Percentiles rank a stretch among this genome's conserved stretches.
Conservation (phyloP, 345 rosid species). For the Linum usitatissimum region DNA sequence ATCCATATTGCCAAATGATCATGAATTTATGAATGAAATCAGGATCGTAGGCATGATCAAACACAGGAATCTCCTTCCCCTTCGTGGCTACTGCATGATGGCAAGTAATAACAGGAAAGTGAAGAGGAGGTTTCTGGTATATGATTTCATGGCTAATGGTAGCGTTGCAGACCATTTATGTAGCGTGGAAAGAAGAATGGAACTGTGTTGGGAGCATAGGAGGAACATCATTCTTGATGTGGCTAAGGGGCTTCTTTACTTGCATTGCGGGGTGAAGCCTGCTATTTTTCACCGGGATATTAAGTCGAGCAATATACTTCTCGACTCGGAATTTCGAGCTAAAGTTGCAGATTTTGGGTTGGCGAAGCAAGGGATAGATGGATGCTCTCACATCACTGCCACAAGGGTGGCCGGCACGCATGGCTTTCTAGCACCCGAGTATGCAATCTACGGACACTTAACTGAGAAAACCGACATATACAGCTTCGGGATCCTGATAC, state of each 20-base stretch:
- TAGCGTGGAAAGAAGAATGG: conserved; percentile 21
- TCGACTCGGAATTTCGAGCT: conserved; percentile 80
- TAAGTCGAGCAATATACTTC: conserved; percentile 69
- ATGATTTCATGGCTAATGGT: conserved; percentile 85
- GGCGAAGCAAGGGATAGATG: conserved; percentile 76
- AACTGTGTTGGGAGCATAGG: conserved; percentile 75
- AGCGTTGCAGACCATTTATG: conserved; percentile 75
- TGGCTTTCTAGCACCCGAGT: conserved; percentile 89
- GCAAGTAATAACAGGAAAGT: conserved; percentile 19
- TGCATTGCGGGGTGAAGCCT: conserved; percentile 90
- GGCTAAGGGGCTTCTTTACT: conserved; percentile 75
- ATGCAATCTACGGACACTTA: conserved; percentile 81
- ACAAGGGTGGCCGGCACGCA: conserved; percentile 96
- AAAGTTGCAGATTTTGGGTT: conserved; percentile 94
- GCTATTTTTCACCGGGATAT: conserved; percentile 87
- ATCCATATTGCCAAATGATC: no score
- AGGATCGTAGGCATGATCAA: conserved; percentile 86
- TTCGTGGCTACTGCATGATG: conserved; percentile 68
- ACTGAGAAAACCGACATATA: conserved; percentile 90
- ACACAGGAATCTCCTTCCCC: conserved; percentile 82
- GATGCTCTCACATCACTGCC: conserved; percentile 80
- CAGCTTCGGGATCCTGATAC: conserved; percentile 77
- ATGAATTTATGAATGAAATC: conserved; percentile 81
- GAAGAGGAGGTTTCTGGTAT: conserved; percentile 63
- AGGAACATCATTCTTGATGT: conserved; percentile 76